Base-by-base conservation (phyloP, 2,329 filamentous ascomycete genomes). In the Aspergillus fructus region DNA sequence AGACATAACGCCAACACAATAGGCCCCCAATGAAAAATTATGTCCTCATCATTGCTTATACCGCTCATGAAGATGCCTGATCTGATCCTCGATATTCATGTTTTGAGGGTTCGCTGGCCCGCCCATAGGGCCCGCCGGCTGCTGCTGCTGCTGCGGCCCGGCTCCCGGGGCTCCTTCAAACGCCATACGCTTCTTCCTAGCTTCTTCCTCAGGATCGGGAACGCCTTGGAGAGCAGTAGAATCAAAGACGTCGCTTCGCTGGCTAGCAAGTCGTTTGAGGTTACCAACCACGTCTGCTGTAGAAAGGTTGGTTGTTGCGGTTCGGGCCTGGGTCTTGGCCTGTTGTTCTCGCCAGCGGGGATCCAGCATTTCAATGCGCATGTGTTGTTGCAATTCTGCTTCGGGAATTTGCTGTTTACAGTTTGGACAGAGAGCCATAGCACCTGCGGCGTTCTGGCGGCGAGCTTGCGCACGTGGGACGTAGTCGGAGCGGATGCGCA, bases 261-360 rank as follows among this genome's bases (percentile, higher is more conserved):
- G 90, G 64, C 90, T 93, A 23, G 93, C 92, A 51, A 97, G 81
- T n/a, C 93, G 88, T 80, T 97, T 97, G 62, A 97, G 83, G 71
- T 97, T 97, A 73, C 91, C 93, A 51, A 92, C 93, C 46, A 96
- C 91, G 66, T 97, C 93, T 34, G 84, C 85, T 3, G 91, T 93
- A 1, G 89, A 90, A 9, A 96, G 78, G 67, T 96, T 97, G 9
- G 92, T 96, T 0, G 90, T 93, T 1, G 90, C 85, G 62, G 89
- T 91, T 61, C 93, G 88, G 12, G 89, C 86, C 46, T 96, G 91
- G 15, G 90, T 87, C 73, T 96, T 96, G 57, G 90, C 89, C 65
- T 92, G 91, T 73, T 97, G 93, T 71, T 97, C 93, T 73, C 96
- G 96, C 93, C 93, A 97, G 58, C 89, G 85, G 0, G 93, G 93